Evolutionary conservation across 352 stramenopile genomes (phyloP).

Genomic region (Phytophthora pistaciae): DNA sequence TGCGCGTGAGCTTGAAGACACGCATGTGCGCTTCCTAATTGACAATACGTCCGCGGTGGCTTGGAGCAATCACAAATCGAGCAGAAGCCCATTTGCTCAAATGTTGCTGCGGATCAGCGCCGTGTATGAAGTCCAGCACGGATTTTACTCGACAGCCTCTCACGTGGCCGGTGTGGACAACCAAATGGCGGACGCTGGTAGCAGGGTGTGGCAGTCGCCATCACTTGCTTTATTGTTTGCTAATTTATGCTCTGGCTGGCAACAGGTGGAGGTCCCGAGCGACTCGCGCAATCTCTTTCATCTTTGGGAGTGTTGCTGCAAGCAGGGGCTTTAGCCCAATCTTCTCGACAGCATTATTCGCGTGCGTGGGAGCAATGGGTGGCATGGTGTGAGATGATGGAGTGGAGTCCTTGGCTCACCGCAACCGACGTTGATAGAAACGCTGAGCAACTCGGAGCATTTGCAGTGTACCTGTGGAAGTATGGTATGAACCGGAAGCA

Average conservation of each 20-base stretch:
- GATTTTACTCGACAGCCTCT: not conserved
- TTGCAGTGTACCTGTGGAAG: not conserved
- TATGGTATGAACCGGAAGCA: not conserved
- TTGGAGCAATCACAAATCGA: too few species aligned
- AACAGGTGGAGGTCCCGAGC: not conserved
- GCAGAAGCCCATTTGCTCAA: too few species aligned
- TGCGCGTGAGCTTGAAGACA: not conserved
- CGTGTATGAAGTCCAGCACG: not conserved
- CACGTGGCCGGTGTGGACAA: not conserved
- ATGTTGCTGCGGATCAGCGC: too few species aligned
- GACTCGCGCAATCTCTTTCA: not conserved
- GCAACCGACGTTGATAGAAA: not conserved
- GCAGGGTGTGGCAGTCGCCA: not conserved
- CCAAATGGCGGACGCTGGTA: not conserved
- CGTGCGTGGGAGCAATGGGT: not conserved
- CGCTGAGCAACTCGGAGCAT: not conserved
- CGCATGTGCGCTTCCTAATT: not conserved
- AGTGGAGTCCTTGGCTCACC: not conserved
- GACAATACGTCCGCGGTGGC: not conserved
- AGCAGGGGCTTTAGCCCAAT: not conserved
- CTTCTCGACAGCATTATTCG: not conserved
- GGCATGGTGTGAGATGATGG: not conserved
- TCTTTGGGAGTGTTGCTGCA: not conserved
- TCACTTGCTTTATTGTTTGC: not conserved
- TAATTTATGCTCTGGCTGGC: not conserved